A percentile compares a stretch with the other conserved stretches of the same genome.
phyloP scores from a whole-genome alignment of 2,329 filamentous ascomycete species.

The Gaeumannomyces tritici region DNA sequence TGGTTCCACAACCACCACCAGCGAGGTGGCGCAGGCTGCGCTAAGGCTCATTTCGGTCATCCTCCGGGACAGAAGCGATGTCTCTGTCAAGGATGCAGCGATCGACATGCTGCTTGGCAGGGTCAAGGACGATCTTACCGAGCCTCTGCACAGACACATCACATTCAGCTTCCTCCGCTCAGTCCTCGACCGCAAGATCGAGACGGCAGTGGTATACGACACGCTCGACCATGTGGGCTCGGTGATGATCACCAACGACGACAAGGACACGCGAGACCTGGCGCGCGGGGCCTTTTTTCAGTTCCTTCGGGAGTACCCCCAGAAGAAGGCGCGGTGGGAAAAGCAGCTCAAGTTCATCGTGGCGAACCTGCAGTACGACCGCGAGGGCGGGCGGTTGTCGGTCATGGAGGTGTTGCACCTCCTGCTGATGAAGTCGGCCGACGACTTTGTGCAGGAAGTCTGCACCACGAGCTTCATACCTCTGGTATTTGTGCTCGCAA shows the following conservation, averaged over 20 bases:
- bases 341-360: conserved; percentile 86
- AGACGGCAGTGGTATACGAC: conserved; percentile 85
- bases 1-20: conserved; percentile 65
- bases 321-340: conserved; percentile 77
- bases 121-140: conserved; percentile 80
- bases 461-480: conserved; percentile 76
- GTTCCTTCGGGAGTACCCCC: conserved; percentile 89
- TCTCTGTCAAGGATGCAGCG: conserved; percentile 69
- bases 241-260: conserved; percentile 95
- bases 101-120: conserved; percentile 75
- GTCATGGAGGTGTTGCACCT: conserved; percentile 88
- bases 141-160: conserved; percentile 83
- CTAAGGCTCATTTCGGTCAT: conserved; percentile 82
- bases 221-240: conserved; percentile 79
- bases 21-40: conserved; percentile 77
- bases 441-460: conserved; percentile 75
- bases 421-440: conserved; percentile 74
- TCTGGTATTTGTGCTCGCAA: conserved; percentile 73
- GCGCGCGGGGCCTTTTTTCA: conserved; percentile 87
- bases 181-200: conserved; percentile 73
- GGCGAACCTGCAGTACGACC: conserved; percentile 83
- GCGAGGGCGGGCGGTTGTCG: conserved; percentile 79
- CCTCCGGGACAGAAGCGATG: conserved; percentile 68
- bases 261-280: conserved; percentile 76
- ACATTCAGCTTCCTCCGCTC: conserved; percentile 91